Evolutionary conservation across 192 early-diverging fungal species (phyloP).

Genomic region (Pecoramyces ruminantium): DNA sequence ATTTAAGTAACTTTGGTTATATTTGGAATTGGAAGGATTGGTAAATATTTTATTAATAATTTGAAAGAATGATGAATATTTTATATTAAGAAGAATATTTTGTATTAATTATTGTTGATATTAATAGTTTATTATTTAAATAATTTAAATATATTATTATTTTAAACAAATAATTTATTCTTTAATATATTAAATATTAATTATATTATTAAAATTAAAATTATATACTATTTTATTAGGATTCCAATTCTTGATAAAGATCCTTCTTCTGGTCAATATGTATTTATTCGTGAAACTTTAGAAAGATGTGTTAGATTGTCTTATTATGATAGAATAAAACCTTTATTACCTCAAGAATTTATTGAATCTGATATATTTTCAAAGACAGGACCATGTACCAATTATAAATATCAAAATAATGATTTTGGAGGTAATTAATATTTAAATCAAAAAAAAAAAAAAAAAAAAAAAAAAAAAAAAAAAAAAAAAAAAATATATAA

Average conservation of each 20-base stretch:
- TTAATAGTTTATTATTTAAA: too few species aligned
- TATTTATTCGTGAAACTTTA: conserved; percentile 75
- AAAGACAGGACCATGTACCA: conserved; percentile 40
- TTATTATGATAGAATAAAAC: conserved; percentile 77
- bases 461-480: too few species aligned
- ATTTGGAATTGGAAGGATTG: conserved; percentile 79
- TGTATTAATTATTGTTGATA: too few species aligned
- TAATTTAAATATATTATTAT: too few species aligned
- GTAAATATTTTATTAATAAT: conserved; percentile 12
- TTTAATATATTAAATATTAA: too few species aligned
- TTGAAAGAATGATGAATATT: too few species aligned
- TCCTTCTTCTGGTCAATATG: conserved; percentile 28
- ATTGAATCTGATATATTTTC: conserved; percentile 32
- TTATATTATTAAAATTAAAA: too few species aligned
- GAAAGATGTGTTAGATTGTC: conserved; percentile 70
- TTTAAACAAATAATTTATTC: too few species aligned
- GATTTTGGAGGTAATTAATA: conserved; percentile 12
- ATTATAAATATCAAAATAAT: conserved; percentile 50
- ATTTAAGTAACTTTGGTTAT: conserved; percentile 85
- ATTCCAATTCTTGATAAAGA: conserved; percentile 27
- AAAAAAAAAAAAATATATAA: too few species aligned
- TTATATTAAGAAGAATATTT: too few species aligned
- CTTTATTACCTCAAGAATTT: conserved; percentile 53
- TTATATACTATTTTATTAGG: conserved; percentile 23
- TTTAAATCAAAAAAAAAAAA: too few species aligned